phyloP scores from a whole-genome alignment of 2,329 filamentous ascomycete genomes.

The Paramyrothecium roridum region DNA sequence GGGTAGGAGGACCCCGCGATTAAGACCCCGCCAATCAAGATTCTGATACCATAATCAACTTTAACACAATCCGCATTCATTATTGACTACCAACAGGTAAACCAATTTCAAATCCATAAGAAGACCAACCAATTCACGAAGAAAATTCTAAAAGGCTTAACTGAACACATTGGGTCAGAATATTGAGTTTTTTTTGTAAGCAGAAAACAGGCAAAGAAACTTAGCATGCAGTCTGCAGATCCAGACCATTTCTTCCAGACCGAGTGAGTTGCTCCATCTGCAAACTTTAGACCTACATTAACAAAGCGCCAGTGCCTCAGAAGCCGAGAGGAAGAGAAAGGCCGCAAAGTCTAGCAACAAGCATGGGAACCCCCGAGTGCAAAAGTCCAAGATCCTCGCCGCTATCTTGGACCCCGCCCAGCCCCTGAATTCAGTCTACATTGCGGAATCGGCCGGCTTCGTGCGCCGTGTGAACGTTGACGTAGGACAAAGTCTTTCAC shows the following conservation, averaged over 20 bases:
- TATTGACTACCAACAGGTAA: too few species aligned
- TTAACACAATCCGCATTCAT: too few species aligned
- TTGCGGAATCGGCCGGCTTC: conserved; percentile 84
- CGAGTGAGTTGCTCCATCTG: conserved; percentile 55
- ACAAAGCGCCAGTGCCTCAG: conserved; percentile 38
- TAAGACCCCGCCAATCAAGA: conserved; percentile 1
- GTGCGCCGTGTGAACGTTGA: conserved; percentile 72
- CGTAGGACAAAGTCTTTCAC: conserved; percentile 43
- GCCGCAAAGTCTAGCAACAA: conserved; percentile 71
- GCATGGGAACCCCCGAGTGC: conserved; percentile 73
- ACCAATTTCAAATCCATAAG: too few species aligned
- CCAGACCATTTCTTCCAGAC: conserved; percentile 89
- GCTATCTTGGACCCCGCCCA: conserved; percentile 65
- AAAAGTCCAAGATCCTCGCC: conserved; percentile 85
- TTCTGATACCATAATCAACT: not conserved
- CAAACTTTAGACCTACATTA: not conserved
- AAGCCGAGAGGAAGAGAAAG: conserved; percentile 54
- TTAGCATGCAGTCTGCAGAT: conserved; percentile 67
- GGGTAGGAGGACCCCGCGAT: conserved; percentile 23
- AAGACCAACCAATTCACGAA: too few species aligned
- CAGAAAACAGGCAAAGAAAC: not conserved
- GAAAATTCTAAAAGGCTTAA: too few species aligned
- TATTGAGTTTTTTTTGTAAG: too few species aligned
- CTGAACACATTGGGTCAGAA: too few species aligned
- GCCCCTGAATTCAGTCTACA: conserved; percentile 58